These are phyloP conservation scores for Phytophthora niederhauseri DNA, from an alignment of 352 stramenopile genomes.

Conservation along the genomic window DNA sequence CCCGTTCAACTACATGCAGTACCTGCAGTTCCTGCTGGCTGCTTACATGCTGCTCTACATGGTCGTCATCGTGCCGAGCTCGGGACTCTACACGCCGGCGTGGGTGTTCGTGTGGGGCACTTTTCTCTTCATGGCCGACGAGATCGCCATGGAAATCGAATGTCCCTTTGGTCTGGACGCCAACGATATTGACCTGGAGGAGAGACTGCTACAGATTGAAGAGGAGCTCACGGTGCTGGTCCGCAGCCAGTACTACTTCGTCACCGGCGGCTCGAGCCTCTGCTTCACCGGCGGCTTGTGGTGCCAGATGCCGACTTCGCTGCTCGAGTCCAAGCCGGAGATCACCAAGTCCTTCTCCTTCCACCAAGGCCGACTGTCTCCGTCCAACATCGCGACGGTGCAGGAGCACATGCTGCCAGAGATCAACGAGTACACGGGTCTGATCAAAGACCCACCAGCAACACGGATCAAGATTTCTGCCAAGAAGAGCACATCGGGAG, in stretches of 20 bases:
- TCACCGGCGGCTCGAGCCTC: constrained; percentile 54
- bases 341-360: constrained; percentile 49
- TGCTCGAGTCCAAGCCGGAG: constrained; percentile 12
- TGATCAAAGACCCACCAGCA: constrained; percentile 38
- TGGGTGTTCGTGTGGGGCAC: constrained; percentile 83
- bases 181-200: constrained; percentile 84
- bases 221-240: constrained; percentile 78
- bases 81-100: constrained; percentile 66
- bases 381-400: constrained; percentile 39
- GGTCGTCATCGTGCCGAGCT: constrained; percentile 75
- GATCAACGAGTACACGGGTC: constrained; percentile 68
- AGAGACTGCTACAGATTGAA: constrained; percentile 71
- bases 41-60: constrained; percentile 82
- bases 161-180: constrained; percentile 74
- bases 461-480: constrained; percentile 3
- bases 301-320: constrained; percentile 19
- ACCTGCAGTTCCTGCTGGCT: constrained; percentile 65
- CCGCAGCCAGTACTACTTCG: constrained; percentile 79
- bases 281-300: constrained; percentile 27
- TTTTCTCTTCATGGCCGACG: constrained; percentile 80
- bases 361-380: constrained; percentile 61
- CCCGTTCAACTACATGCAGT: constrained; percentile 88
- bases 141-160: constrained; percentile 81
- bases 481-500: constrained; percentile 3
- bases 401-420: constrained; percentile 59